Evolutionary conservation across 2,329 filamentous ascomycete species (phyloP), one percentile per base, ranked within the genome.

Genomic region (Apiospora saccharicola): DNA sequence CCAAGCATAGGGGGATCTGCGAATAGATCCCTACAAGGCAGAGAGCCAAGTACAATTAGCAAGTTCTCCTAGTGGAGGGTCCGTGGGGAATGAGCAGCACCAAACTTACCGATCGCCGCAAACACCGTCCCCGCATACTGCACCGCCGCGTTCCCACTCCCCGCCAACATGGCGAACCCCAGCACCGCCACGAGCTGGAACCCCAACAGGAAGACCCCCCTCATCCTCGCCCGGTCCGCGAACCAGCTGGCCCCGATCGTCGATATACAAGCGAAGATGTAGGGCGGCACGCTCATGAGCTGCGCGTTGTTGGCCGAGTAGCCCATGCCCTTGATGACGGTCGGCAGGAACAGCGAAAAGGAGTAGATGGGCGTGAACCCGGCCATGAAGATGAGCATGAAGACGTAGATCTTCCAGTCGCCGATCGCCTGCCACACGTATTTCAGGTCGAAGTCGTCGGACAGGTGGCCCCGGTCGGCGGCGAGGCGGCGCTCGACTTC

Each of bases 361-460:
- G 88, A 89, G 74, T 90, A 90, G 30, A 87, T 84, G 10, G 89
- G 88, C 24, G 90, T 86, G 34, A 88, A 86, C 41, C 86, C 89
- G 70, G 91, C 87, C 73, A 92, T 90, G 80, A 91, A 92, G 81
- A 89, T 90, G 71, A 88, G 72, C 77, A 92, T 88, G 73, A 92
- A 84, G 12, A 87, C 80, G 77, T 83, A 86, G 68, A 86, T 85
- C 80, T 86, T 85, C 85, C 88, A 90, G 80, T 91, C 90, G 74
- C 85, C 85, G 70, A 93, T 77, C 22, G 91, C 90, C 67, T 89
- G 82, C 77, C 80, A 83, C 69, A 88, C 80, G 68, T 86, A 91
- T 75, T 86, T 86, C 72, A 88, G 80, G 46, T 90, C 83, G 74
- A 92, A 87, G 16, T 87, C 87, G 74, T 92, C 87, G 34, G 89